These are phyloP conservation scores for Margaritispora aquatica DNA, from an alignment of 495 filamentous ascomycete species.

Conservation along the genomic window DNA sequence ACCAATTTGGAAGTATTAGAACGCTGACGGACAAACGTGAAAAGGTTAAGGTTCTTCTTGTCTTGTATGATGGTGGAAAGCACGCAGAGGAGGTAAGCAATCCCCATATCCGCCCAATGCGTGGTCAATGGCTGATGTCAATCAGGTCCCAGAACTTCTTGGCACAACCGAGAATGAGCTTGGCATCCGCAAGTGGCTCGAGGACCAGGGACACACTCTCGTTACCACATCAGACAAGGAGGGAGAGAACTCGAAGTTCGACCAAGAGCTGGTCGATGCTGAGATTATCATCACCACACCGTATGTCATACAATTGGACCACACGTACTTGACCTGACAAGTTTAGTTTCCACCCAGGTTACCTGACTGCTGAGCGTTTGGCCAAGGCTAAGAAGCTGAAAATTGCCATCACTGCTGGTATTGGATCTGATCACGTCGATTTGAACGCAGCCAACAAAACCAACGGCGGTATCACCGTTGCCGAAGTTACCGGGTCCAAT, in stretches of 20 bases:
- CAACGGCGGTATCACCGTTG: slow-evolving; percentile 95
- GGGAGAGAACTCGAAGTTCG: slow-evolving; percentile 86
- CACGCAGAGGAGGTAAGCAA: slow-evolving; percentile 22
- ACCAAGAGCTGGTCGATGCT: slow-evolving; percentile 90
- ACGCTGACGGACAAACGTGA: slow-evolving; percentile 26
- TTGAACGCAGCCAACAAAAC: slow-evolving; percentile 95
- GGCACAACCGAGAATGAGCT: slow-evolving; percentile 98
- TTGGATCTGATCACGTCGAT: slow-evolving; percentile 97
- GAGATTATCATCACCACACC: slow-evolving; percentile 99
- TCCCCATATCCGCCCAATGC: slow-evolving; percentile 4
- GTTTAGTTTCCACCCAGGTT: slow-evolving; percentile 91
- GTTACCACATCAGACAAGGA: slow-evolving; percentile 98
- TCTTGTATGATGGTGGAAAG: slow-evolving; percentile 46
- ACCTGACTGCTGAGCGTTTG: slow-evolving; percentile 93
- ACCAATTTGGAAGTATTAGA: slow-evolving; percentile 24
- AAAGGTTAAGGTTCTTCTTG: slow-evolving; percentile 44
- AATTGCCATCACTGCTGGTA: slow-evolving; percentile 91
- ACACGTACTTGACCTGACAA: slow-evolving; percentile 5
- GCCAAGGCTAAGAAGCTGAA: slow-evolving; percentile 99
- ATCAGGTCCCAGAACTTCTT: slow-evolving; percentile 54
- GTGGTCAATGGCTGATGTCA: not conserved
- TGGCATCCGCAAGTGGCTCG: slow-evolving; percentile 91
- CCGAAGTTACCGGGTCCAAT: slow-evolving; percentile 88
- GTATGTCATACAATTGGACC: slow-evolving; percentile 45
- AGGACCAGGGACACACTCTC: slow-evolving; percentile 89